Evolutionary conservation across 2,329 filamentous ascomycete genomes (phyloP), one percentile per base, ranked within the genome.

Genomic region (Talaromyces sp.): DNA sequence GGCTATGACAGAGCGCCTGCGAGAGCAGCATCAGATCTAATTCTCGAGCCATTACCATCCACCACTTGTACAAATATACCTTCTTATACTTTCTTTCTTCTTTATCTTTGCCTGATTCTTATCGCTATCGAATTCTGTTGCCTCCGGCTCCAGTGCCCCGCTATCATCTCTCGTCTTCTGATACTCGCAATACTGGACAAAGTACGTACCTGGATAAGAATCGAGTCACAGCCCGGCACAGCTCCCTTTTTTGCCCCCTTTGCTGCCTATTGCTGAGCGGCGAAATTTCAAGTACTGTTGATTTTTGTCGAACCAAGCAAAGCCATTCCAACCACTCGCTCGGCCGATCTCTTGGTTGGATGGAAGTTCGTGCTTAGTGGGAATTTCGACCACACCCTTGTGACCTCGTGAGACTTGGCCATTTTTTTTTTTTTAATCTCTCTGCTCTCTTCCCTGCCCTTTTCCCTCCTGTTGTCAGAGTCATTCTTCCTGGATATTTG

Each of bases 191-290:
- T 58, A 58, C n/a, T 41, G n/a, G 33, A 22, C 35, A 10, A 27
- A 58, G 19, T 39, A 22, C 33, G 19, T 58, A 19, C 50, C n/a
- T 37, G 52, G 52, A 56, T 37, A 56, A 59, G 35, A 45, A 22
- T 45, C 56, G 35, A 45, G 37, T 59, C 56, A 27, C 39, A 58
- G 56, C 35, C 19, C 19, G 19, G n/a, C 35, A n/a, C 31, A 24
- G 35, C n/a, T 43, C 37, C 35, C 16, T n/a, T 37, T 62, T 45
- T 57, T 27, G 50, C 37, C 47, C 50, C 60, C 61, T 63, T 57
- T 63, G 52, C 61, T 63, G 61, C 61, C 61, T 63, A 52, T 22
- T 57, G 39, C 39, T 63, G 24, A 35, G 61, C 49, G 61, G 61
- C 61, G 43, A 63, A 52, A 33, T 52, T 61, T 54, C 27, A 6